phyloP scores from a whole-genome alignment of 371 early-diverging fungal genomes.

The Mortierella sp. region DNA sequence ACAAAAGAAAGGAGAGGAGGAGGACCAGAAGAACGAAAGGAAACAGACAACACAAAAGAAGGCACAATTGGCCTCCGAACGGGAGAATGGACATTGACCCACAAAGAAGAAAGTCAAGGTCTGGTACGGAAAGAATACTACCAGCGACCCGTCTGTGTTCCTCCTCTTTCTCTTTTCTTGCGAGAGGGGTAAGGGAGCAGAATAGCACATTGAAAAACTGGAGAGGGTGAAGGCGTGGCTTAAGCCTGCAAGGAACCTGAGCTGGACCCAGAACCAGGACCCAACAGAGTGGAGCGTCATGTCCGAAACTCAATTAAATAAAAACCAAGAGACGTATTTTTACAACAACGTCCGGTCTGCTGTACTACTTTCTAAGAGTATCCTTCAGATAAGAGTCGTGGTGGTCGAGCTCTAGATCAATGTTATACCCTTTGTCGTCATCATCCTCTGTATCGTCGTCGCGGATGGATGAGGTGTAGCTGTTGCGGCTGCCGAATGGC shows the following conservation, averaged over 20 bases:
- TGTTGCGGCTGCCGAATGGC: no score
- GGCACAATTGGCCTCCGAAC: background rate
- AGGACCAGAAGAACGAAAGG: background rate
- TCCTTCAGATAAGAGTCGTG: no score
- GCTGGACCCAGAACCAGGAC: background rate
- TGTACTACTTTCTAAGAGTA: no score
- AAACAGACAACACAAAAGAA: background rate
- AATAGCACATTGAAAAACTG: background rate
- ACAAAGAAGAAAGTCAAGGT: no score
- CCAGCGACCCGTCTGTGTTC: background rate
- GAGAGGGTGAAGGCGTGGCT: background rate
- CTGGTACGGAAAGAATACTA: background rate
- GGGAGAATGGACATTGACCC: background rate
- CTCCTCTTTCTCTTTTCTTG: no score
- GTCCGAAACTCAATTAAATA: no score
- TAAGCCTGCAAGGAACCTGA: background rate
- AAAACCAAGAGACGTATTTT: background rate
- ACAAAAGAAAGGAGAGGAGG: background rate
- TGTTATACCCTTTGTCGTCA: no score
- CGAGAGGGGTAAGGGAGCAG: background rate
- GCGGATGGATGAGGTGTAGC: no score
- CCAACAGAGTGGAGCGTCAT: background rate
- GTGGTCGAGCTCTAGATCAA: no score
- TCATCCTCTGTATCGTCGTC: no score
- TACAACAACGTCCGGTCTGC: background rate